A percentile compares a stretch with the other conserved stretches of the same genome.
Evolutionary conservation across 2,329 filamentous ascomycete genomes (phyloP).

Genomic region (Talaromyces marneffei): DNA sequence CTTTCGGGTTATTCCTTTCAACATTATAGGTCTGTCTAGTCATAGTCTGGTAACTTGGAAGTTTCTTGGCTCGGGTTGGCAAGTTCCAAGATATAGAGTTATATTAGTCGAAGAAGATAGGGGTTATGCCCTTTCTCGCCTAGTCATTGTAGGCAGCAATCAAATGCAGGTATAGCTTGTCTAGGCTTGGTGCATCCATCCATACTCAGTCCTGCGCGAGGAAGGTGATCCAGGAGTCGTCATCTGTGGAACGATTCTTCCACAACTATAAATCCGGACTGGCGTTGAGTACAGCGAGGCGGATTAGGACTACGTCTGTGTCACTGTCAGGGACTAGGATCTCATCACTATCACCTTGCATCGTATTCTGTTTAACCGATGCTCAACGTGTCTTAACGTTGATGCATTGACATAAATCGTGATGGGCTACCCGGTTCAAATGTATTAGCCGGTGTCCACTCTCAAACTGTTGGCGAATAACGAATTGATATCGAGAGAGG

Average conservation of each 20-base stretch:
- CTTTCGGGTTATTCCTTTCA: background rate
- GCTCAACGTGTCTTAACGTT: background rate
- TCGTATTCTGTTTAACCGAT: background rate
- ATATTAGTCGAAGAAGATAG: background rate
- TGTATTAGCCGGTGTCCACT: background rate
- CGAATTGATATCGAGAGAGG: background rate
- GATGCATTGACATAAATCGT: background rate
- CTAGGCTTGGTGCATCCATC: too few species aligned
- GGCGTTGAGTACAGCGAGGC: background rate
- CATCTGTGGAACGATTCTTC: slow-evolving; percentile 1
- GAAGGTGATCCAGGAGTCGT: background rate
- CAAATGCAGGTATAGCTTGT: background rate
- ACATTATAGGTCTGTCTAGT: too few species aligned
- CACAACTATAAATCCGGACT: background rate
- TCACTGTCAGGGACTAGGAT: slow-evolving; percentile 7
- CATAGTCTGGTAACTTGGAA: too few species aligned
- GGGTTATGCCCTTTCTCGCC: background rate
- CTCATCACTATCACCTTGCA: background rate
- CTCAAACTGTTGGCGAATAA: background rate
- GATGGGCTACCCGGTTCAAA: background rate
- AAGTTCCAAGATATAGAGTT: background rate
- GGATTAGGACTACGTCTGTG: background rate
- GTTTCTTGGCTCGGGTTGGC: too few species aligned
- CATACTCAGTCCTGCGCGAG: background rate
- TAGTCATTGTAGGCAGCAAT: background rate